These are phyloP conservation scores for Aspergillus sparsus DNA, from an alignment of 495 filamentous ascomycete genomes.

Conservation along the genomic window DNA sequence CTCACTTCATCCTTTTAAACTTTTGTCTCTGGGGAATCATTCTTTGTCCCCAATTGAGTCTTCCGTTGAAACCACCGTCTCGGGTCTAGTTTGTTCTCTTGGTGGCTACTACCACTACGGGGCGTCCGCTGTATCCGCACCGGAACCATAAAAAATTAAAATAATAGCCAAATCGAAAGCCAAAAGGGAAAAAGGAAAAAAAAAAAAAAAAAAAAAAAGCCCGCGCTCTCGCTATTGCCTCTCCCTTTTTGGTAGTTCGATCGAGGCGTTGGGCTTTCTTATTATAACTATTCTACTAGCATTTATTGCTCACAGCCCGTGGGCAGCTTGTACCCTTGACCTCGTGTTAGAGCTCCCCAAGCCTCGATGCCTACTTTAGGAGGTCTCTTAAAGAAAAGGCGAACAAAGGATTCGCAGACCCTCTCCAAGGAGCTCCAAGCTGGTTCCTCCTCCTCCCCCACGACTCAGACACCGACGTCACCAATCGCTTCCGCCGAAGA, in stretches of 20 bases:
- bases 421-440: constrained; percentile 53
- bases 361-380: constrained; percentile 52
- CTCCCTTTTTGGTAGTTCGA: constrained; percentile 7
- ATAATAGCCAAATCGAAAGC: not conserved
- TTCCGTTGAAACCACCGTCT: constrained; percentile 14
- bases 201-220: not conserved
- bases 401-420: constrained; percentile 76
- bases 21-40: not conserved
- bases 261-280: constrained; percentile 8
- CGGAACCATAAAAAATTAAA: constrained; percentile 19
- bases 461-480: constrained; percentile 50
- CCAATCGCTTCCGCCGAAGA: constrained; percentile 36
- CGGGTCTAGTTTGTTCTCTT: constrained; percentile 5
- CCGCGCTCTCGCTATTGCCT: constrained; percentile 8
- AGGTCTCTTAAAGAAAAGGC: constrained; percentile 95
- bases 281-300: constrained; percentile 10
- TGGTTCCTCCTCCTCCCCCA: constrained; percentile 63
- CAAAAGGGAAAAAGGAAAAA: constrained; percentile 1
- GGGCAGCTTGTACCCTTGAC: constrained; percentile 7
- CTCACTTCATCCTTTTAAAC: not conserved
- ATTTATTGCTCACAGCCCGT: constrained; percentile 15
- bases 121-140: constrained; percentile 25
- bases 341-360: constrained; percentile 12
- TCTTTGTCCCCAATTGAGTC: constrained; percentile 19
- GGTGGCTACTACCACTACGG: constrained; percentile 12